Conservation (phyloP, 2,329 filamentous ascomycete species). For the Pseudogymnoascus sp. region DNA sequence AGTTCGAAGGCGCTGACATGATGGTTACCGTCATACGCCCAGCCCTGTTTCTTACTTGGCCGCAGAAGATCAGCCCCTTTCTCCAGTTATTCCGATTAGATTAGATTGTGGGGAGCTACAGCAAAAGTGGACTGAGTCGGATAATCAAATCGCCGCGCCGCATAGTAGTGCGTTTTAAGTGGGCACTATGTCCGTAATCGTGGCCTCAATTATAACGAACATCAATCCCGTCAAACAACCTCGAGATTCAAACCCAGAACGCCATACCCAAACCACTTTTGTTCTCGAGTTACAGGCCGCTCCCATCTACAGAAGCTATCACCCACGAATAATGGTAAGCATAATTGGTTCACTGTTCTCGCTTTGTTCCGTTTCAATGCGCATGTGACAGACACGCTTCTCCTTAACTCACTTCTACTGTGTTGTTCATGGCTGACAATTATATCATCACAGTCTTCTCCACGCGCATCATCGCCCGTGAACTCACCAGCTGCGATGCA, state of each 20-base stretch:
- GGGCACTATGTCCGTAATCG: slow-evolving; percentile 9
- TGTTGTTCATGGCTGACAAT: not conserved
- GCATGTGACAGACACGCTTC: not conserved
- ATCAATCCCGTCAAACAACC: not conserved
- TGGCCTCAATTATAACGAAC: slow-evolving; percentile 10
- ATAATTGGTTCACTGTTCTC: not conserved
- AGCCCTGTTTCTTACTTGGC: not conserved
- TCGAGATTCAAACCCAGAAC: slow-evolving; percentile 3
- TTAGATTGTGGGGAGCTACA: slow-evolving; percentile 8
- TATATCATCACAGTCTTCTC: slow-evolving; percentile 25
- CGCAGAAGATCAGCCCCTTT: slow-evolving; percentile 1
- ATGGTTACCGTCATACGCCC: not conserved
- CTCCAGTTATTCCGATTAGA: slow-evolving; percentile 7
- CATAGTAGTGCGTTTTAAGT: slow-evolving; percentile 4
- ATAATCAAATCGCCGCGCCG: slow-evolving; percentile 1
- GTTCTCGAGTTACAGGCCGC: slow-evolving; percentile 1
- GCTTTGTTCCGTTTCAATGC: not conserved
- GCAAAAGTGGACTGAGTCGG: not conserved
- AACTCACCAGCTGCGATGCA: slow-evolving; percentile 45
- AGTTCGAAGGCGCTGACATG: too few species aligned
- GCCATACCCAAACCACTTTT: slow-evolving; percentile 2
- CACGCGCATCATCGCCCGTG: slow-evolving; percentile 46
- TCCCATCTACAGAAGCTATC: not conserved
- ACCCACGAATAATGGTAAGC: not conserved
- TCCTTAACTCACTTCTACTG: not conserved